Base-by-base conservation (phyloP, 192 early-diverging fungal species). In the Backusella luteola region DNA sequence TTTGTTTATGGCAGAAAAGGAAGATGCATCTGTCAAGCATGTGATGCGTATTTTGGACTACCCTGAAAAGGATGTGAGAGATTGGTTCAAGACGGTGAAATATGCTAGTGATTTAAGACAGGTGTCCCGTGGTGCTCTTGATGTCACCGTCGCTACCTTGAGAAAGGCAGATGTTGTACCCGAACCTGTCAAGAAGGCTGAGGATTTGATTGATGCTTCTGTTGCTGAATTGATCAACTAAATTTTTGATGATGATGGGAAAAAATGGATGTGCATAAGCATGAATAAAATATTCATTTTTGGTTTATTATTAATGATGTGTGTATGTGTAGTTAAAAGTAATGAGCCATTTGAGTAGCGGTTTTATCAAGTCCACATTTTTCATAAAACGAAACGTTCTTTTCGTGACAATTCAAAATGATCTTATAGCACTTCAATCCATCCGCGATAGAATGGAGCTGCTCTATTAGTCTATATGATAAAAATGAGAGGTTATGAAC, bases 311-410 rank as follows among this genome's bases (percentile, higher is more conserved):
- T 56, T 14, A 36, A 34, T 32, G 32, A 32, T 32, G 32, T 32
- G 32, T 32, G 32, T 34, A 35, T 69, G 7, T 19, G 19, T 71
- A 14, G 1, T 29, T 9, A 79, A 68, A 85, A 80, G 73, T 92
- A 93, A 9, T 84, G 70, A 0, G 90, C 85, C 92, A 94, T 93
- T 73, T 93, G 89, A 23, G 92, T 81, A 44, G 88, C 93, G 85
- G 96, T 96, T 53, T 91, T 84, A 19, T 74, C 83, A 69, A 97
- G 88, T 1, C 93, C 95, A 74, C 95, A 96, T 82, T 98, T 98
- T 77, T 92, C 87, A 83, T 98, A 98, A 76, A 98, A 98, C 15
- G 90, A 80, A 32, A 95, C 91, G 82, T 98, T 98, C 34, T 92
- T 85, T 39, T 83, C 76, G 42, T 78, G 86, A 79, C 91, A 94